Evolutionary conservation across 164 flowering plant species (phyloP).

Genomic region (Macadamia integrifolia): DNA sequence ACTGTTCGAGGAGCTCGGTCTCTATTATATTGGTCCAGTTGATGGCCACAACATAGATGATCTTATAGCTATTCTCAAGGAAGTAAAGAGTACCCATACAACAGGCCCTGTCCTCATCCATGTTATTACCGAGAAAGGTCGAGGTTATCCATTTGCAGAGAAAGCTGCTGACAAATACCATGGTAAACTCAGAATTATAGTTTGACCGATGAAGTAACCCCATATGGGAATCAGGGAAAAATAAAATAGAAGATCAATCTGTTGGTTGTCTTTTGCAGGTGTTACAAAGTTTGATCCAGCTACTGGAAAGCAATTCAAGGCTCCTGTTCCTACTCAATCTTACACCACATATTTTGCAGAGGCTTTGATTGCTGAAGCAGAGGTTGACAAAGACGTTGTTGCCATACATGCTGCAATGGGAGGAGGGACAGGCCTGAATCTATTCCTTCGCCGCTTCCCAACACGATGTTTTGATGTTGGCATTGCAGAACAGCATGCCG

Average conservation of each 20-base stretch:
- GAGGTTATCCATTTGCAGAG: slow-evolving; percentile 96
- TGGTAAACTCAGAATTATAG: slow-evolving; percentile 37
- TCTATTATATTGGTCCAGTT: slow-evolving; percentile 96
- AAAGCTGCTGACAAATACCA: slow-evolving; percentile 94
- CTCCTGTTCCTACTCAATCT: too few species aligned
- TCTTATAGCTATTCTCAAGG: slow-evolving; percentile 73
- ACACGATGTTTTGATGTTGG: too few species aligned
- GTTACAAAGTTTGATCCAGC: slow-evolving; percentile 91
- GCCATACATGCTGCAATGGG: too few species aligned
- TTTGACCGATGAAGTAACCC: background rate
- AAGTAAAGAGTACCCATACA: slow-evolving; percentile 76
- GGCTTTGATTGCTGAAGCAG: too few species aligned
- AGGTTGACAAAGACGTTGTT: too few species aligned
- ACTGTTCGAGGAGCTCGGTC: slow-evolving; percentile 92
- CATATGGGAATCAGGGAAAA: too few species aligned
- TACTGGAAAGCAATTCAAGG: slow-evolving; percentile 35
- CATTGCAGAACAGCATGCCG: too few species aligned
- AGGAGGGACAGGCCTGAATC: too few species aligned
- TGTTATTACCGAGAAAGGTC: slow-evolving; percentile 94
- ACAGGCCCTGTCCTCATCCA: slow-evolving; percentile 94
- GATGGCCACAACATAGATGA: slow-evolving; percentile 95
- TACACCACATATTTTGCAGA: too few species aligned
- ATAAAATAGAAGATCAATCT: background rate
- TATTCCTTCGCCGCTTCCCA: too few species aligned
- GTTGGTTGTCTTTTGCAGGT: slow-evolving; percentile 39